Evolutionary conservation across 2,329 filamentous ascomycete genomes (phyloP), one percentile per base, ranked within the genome.

Genomic region (Penicillium aurantiogriseum): DNA sequence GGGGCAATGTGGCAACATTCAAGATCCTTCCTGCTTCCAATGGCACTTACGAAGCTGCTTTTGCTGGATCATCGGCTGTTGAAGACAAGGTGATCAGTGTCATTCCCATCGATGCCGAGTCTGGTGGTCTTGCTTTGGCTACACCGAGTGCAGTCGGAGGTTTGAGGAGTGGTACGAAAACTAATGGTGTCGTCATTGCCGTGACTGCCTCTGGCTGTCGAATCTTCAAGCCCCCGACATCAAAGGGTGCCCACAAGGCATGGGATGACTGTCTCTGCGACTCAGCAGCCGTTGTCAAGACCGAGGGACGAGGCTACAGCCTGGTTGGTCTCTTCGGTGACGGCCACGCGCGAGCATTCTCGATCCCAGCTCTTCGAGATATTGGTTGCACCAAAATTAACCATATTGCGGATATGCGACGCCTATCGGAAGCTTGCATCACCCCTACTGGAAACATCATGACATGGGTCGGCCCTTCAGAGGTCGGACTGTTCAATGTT

Each of bases 201-300:
- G 90, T 93, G 74, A 90, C 88, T 1, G 76, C 79, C 40, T 83
- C 83, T 4, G 91, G 92, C 66, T 88, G 87, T n/a, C 86, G 92
- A 55, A 86, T 99, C 48, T 96, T 97, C 80, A 90, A 88, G 63
- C 93, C 94, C 0, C 87, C 91, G 3, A 85, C 85, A 1, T 82
- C 87, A 21, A 97, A 96, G 76, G 94, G 93, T n/a, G 92, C 93
- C 0, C 90, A 92, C 54, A 96, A 94, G 67, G 86, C 87, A 1
- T 97, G 94, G 76, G 92, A 96, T 67, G 87, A 90, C 64, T 85
- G 82, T 58, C 79, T 96, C 40, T 97, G 93, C 71, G 88, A 96
- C 67, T 83, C 90, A 1, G 93, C 94, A 2, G 81, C 83, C 3
- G 85, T 97, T 0, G 87, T 89, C 0, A 86, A 90, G 52, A 87